These are phyloP conservation scores for Cucumis melo DNA, from an alignment of 306 rosid species.

Conservation along the genomic window DNA sequence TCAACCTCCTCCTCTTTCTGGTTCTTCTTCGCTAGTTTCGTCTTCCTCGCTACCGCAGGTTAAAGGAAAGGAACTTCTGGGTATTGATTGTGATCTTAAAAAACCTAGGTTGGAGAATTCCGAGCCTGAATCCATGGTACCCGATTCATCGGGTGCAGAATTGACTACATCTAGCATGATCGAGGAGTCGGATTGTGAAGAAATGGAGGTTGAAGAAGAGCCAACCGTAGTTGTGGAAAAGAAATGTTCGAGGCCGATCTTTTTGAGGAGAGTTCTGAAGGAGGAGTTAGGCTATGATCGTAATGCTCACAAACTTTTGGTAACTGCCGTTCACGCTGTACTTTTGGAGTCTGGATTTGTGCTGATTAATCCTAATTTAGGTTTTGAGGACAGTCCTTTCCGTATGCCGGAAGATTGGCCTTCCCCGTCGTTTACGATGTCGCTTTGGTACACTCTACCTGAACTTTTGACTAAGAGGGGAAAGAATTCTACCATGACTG, in stretches of 20 bases:
- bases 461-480: slow-evolving; percentile 25
- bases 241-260: slow-evolving; percentile 26
- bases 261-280: slow-evolving; percentile 34
- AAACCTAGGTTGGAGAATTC: background rate
- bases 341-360: slow-evolving; percentile 68
- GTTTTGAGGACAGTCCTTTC: slow-evolving; percentile 12
- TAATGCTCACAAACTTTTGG: slow-evolving; percentile 27
- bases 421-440: slow-evolving; percentile 23
- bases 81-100: background rate
- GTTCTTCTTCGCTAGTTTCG: background rate
- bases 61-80: background rate
- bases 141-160: background rate
- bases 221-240: slow-evolving; percentile 13
- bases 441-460: slow-evolving; percentile 47
- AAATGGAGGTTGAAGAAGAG: slow-evolving; percentile 18
- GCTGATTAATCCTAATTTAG: slow-evolving; percentile 22
- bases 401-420: slow-evolving; percentile 27
- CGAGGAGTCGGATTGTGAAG: background rate
- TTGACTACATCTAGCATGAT: background rate
- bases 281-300: slow-evolving; percentile 27
- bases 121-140: background rate
- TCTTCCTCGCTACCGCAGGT: background rate
- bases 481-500: background rate
- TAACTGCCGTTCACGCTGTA: slow-evolving; percentile 47
- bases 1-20: background rate